Evolutionary conservation across 2,329 filamentous ascomycete genomes (phyloP).

Genomic region (Fusarium coicis): DNA sequence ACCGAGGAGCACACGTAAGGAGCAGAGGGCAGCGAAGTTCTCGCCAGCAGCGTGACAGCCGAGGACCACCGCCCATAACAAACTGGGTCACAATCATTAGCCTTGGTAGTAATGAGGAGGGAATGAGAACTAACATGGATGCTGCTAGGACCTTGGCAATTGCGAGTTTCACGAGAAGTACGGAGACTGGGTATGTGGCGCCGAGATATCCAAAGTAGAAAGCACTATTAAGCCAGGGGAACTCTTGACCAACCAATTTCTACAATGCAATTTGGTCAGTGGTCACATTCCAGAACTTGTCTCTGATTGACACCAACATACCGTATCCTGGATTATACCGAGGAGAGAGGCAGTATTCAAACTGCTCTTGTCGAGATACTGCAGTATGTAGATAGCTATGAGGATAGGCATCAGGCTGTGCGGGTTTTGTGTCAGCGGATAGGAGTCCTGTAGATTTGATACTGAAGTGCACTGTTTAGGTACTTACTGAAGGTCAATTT

Average conservation of each 20-base stretch:
- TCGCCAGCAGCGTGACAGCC: background rate
- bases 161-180: background rate
- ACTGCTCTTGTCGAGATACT: background rate
- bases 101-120: rapidly evolving
- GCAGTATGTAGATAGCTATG: background rate
- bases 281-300: rapidly evolving
- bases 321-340: background rate
- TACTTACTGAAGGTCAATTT: background rate
- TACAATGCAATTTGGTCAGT: background rate
- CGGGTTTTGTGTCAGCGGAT: background rate
- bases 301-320: rapidly evolving
- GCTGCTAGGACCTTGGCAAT: background rate
- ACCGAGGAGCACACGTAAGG: background rate
- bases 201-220: background rate
- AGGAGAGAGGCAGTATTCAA: background rate
- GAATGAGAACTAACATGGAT: background rate
- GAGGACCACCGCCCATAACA: background rate
- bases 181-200: background rate
- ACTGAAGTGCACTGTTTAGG: rapidly evolving
- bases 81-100: rapidly evolving
- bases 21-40: background rate
- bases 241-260: background rate
- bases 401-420: background rate
- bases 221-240: background rate
- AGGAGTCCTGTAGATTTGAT: rapidly evolving